Evolutionary conservation across 148 eudicot genomes (phyloP), one percentile per base, ranked within the genome.

Genomic region (Diospyros kaki): DNA sequence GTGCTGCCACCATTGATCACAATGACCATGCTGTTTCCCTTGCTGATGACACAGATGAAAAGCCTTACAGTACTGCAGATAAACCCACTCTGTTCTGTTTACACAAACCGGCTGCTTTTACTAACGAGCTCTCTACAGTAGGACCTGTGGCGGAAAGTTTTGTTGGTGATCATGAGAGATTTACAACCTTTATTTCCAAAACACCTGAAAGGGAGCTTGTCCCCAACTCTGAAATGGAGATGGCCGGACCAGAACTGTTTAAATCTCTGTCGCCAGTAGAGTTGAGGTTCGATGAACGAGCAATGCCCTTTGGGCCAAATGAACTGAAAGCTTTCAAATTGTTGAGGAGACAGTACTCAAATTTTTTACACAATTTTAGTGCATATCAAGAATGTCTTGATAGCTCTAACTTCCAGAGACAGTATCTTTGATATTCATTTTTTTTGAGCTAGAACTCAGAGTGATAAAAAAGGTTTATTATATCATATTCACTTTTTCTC

Each of bases 1-100:
- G 54, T 73, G 66, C 81, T 52, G 70, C 69, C 56, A 8, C 56
- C 60, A 80, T 81, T 54, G 59, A 14, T 53, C 69, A 73, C 65
- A 65, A 78, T 66, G 86, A 82, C 38, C 41, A 73, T 80, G 82
- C 73, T 50, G 88, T 89, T 77, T 86, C 90, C 55, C 91, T 93
- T 64, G 84, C 73, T 43, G 87, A 88, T 38, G 90, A 88, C 69
- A 82, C 56, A 38, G 93, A 88, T 52, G 82, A 86, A 56, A 67
- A 68, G 12, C 78, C 77, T 81, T 63, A 43, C 55, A 54, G 6
- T 50, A 28, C 28, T 28, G 63, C 81, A 40, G 71, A 74, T 44
- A 79, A 80, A 40, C 40, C 55, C 61, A 73, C 77, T 62, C 11
- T 58, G 5, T 78, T 86, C 55, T 76, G 77, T 65, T 69, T 77